Percentiles rank a stretch among this genome's conserved stretches.
These are phyloP conservation scores for Mrakia gelida DNA, from an alignment of 768 basidiomycete species.

Conservation along the genomic window DNA sequence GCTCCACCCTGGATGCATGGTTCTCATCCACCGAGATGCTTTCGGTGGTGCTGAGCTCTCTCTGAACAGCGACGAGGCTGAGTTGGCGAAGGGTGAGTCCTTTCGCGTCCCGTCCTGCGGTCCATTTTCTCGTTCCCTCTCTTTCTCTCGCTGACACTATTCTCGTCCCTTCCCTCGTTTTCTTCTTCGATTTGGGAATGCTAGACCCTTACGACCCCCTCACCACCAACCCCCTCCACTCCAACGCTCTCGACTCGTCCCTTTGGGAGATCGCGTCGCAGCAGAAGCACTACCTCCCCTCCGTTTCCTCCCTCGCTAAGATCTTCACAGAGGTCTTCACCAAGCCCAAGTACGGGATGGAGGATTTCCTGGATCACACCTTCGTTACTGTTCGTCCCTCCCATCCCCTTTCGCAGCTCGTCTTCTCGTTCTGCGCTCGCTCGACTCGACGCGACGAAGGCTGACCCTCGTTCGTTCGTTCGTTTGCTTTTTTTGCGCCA, in stretches of 20 bases:
- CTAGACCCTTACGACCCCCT: constrained; percentile 66
- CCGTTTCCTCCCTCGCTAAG: constrained; percentile 78
- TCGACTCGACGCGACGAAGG: not conserved
- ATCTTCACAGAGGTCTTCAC: constrained; percentile 89
- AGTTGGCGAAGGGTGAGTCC: constrained; percentile 35
- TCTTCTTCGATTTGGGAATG: too few relatives aligned
- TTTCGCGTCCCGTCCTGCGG: constrained; percentile 11
- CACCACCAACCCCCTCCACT: constrained; percentile 69
- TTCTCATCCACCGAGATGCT: constrained; percentile 71
- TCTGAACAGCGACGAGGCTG: constrained; percentile 26
- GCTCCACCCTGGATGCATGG: constrained; percentile 83
- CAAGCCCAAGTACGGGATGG: constrained; percentile 80
- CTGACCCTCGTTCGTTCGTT: not conserved
- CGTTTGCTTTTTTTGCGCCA: constrained; percentile 41
- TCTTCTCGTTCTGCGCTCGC: not conserved
- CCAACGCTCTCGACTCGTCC: constrained; percentile 77
- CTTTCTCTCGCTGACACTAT: not conserved
- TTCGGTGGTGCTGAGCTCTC: constrained; percentile 23
- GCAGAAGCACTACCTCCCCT: constrained; percentile 73
- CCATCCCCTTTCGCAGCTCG: constrained; percentile 23
- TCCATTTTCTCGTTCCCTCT: not conserved
- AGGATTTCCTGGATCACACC: constrained; percentile 94
- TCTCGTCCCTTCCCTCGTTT: too few relatives aligned
- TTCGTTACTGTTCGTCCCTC: constrained; percentile 65
- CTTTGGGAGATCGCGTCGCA: constrained; percentile 88